phyloP scores from a whole-genome alignment of 2,329 filamentous ascomycete species.

The Paraphaeosphaeria sporulosa region DNA sequence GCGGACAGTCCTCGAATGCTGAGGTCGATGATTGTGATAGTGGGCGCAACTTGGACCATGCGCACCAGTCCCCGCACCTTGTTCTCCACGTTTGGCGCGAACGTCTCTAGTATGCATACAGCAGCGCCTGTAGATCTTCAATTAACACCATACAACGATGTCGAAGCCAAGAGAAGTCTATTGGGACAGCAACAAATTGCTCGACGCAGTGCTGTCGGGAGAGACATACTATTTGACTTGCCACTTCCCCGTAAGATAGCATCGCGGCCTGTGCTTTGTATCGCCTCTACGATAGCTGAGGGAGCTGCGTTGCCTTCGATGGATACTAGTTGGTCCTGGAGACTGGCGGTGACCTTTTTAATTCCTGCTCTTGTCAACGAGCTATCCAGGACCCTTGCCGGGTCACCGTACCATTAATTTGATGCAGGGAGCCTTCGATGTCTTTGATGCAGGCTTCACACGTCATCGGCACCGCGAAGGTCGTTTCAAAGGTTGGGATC shows the following conservation, averaged over 20 bases:
- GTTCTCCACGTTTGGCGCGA: conserved; percentile 66
- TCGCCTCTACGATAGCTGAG: conserved; percentile 86
- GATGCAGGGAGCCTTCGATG: conserved; percentile 79
- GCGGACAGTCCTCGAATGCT: conserved; percentile 82
- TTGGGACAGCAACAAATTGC: conserved; percentile 15
- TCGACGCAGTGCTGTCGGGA: conserved; percentile 7
- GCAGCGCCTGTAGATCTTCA: conserved; percentile 67
- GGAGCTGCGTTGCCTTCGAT: conserved; percentile 91
- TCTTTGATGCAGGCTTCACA: conserved; percentile 90
- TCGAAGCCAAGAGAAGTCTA: conserved; percentile 20
- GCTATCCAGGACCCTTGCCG: background rate
- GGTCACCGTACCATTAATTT: conserved; percentile 66
- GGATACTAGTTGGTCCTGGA: conserved; percentile 82
- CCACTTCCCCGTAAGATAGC: conserved; percentile 93
- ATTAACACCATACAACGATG: conserved; percentile 22
- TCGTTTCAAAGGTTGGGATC: conserved; percentile 68
- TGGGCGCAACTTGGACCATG: conserved; percentile 88
- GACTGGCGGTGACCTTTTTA: conserved; percentile 79
- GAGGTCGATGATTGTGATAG: conserved; percentile 83
- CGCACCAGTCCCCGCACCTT: conserved; percentile 86
- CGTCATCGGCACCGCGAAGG: conserved; percentile 93
- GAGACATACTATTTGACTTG: conserved; percentile 76
- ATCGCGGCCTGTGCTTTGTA: conserved; percentile 89
- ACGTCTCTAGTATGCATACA: conserved; percentile 94
- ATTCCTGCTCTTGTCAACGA: conserved; percentile 66